Conservation (phyloP, 148 eudicot genomes). For the Heliosperma pusillum region DNA sequence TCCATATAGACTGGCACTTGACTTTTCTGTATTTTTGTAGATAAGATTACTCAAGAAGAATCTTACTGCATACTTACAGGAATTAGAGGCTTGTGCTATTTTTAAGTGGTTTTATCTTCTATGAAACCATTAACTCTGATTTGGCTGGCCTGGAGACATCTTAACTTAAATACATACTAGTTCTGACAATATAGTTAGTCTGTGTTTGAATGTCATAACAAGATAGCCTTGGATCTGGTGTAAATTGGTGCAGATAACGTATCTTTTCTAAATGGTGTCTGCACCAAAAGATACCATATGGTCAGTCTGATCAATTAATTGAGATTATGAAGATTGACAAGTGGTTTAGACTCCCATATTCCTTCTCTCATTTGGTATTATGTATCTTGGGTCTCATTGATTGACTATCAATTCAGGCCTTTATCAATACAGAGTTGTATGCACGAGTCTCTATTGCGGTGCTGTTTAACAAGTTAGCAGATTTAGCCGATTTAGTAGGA, state of each 20-base stretch:
- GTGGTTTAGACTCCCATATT: neutral
- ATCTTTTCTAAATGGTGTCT: neutral
- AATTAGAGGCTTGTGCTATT: neutral
- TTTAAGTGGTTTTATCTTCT: conserved; percentile 2
- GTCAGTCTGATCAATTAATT: neutral
- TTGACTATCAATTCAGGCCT: conserved; percentile 44
- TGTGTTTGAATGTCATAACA: neutral
- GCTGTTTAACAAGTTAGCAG: conserved; percentile 73
- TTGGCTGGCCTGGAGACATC: neutral
- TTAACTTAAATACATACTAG: neutral
- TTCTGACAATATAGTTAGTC: neutral
- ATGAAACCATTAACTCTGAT: neutral
- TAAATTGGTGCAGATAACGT: neutral
- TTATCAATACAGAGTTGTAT: conserved; percentile 91
- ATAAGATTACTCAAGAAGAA: neutral
- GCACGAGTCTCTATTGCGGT: conserved; percentile 98
- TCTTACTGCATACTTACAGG: neutral
- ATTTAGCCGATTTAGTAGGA: conserved; percentile 42
- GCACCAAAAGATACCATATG: neutral
- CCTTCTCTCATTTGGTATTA: neutral
- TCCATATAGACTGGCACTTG: neutral
- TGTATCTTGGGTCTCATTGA: conserved; percentile 3
- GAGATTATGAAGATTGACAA: neutral
- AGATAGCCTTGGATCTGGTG: neutral
- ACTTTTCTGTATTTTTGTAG: neutral